Evolutionary conservation across 352 stramenopile genomes (phyloP).

Genomic region (Sclerospora graminicola): DNA sequence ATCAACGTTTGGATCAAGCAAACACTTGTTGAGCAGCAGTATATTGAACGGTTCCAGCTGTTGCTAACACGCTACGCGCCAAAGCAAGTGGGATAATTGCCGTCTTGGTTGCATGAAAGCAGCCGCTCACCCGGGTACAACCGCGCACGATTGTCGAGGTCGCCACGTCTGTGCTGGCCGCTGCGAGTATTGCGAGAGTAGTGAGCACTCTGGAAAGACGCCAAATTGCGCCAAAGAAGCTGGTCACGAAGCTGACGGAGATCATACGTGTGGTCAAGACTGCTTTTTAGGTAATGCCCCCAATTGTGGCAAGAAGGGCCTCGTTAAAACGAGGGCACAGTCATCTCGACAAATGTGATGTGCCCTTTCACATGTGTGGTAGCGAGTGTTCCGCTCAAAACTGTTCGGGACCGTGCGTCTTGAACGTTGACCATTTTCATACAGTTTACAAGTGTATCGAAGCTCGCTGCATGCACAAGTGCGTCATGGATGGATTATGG

Average conservation of each 20-base stretch:
- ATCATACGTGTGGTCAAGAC: conserved; percentile 48
- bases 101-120: conserved; percentile 57
- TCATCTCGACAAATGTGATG: conserved; percentile 40
- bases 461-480: conserved; percentile 42
- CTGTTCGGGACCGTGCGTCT: conserved; percentile 35
- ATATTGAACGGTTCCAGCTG: conserved; percentile 32
- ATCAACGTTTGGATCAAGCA: conserved; percentile 33
- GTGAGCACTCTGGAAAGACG: conserved; percentile 13
- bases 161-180: conserved; percentile 31
- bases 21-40: conserved; percentile 31
- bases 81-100: conserved; percentile 38
- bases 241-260: conserved; percentile 39
- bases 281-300: conserved; percentile 31
- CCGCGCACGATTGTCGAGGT: conserved; percentile 37
- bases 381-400: conserved; percentile 30
- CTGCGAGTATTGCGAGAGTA: conserved; percentile 43
- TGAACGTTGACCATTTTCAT: conserved; percentile 42
- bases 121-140: conserved; percentile 19
- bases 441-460: conserved; percentile 52
- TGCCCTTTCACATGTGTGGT: conserved; percentile 46
- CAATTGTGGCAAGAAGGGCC: conserved; percentile 48
- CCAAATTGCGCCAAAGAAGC: conserved; percentile 38
- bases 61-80: conserved; percentile 49
- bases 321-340: conserved; percentile 32
- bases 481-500: conserved; percentile 51